Conservation (phyloP, 176 grass and related monocot species). For the Hsuehochloa calcarea region DNA sequence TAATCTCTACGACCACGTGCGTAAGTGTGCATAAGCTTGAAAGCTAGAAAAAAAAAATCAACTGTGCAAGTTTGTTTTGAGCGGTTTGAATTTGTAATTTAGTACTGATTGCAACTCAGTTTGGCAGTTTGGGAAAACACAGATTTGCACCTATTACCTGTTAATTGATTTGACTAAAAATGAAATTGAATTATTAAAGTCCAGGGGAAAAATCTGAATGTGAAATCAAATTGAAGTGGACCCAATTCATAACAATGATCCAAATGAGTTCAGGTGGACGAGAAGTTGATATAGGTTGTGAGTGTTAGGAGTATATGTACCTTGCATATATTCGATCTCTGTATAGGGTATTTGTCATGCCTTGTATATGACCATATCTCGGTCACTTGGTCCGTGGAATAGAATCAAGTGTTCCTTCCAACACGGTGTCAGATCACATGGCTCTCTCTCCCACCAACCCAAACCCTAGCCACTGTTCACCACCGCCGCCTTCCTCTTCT, state of each 20-base stretch:
- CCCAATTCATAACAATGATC: background rate
- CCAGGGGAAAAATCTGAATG: background rate
- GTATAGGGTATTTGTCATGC: too few relatives aligned
- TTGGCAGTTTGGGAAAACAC: background rate
- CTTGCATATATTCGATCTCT: too few relatives aligned
- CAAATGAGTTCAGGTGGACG: background rate
- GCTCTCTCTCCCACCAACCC: too few relatives aligned
- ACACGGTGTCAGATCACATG: too few relatives aligned
- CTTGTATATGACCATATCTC: too few relatives aligned
- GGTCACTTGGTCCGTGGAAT: too few relatives aligned
- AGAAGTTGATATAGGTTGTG: background rate
- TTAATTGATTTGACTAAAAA: background rate
- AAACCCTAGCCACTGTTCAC: too few relatives aligned
- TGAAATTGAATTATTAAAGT: background rate
- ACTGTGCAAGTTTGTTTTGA: background rate
- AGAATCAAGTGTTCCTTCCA: too few relatives aligned
- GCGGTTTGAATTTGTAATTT: background rate
- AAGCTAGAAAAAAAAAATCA: background rate
- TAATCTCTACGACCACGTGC: background rate
- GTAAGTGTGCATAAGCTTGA: background rate
- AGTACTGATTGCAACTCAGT: background rate
- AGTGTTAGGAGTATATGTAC: background rate
- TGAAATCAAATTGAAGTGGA: background rate
- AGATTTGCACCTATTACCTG: background rate
- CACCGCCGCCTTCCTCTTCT: too few relatives aligned